Evolutionary conservation across 2,329 filamentous ascomycete genomes (phyloP).

Genomic region (Onygena corvina): DNA sequence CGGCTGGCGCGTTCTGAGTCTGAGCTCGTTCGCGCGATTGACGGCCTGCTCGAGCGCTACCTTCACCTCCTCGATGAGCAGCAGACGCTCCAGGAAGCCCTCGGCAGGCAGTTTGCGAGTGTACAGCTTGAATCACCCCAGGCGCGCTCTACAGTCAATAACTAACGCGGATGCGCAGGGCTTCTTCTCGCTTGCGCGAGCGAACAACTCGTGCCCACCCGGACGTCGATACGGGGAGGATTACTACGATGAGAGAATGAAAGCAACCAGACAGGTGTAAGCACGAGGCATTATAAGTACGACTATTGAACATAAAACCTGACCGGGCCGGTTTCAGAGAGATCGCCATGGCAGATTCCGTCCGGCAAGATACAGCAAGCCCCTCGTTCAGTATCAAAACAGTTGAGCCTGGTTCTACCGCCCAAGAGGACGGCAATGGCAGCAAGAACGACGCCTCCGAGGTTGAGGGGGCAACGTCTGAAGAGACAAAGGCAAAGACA

Average conservation of each 20-base stretch:
- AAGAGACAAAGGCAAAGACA: conserved; percentile 12
- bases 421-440: background rate
- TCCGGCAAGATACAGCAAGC: background rate
- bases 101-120: conserved; percentile 30
- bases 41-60: conserved; percentile 33
- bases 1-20: conserved; percentile 15
- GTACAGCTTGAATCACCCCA: conserved; percentile 20
- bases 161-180: conserved; percentile 26
- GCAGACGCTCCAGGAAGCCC: conserved; percentile 29
- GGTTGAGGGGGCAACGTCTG: background rate
- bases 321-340: background rate
- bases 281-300: background rate
- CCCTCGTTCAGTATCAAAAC: background rate
- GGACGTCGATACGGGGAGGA: conserved; percentile 38
- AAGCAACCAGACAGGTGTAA: conserved; percentile 34
- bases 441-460: background rate
- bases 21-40: conserved; percentile 27
- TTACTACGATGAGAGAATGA: conserved; percentile 42
- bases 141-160: background rate
- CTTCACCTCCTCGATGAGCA: conserved; percentile 34
- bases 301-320: background rate
- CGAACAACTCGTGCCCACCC: conserved; percentile 37
- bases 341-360: background rate
- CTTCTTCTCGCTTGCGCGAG: conserved; percentile 38
- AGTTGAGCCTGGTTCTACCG: background rate